These are phyloP conservation scores for Pyronema omphalodes DNA, from an alignment of 495 filamentous ascomycete species.

Conservation along the genomic window DNA sequence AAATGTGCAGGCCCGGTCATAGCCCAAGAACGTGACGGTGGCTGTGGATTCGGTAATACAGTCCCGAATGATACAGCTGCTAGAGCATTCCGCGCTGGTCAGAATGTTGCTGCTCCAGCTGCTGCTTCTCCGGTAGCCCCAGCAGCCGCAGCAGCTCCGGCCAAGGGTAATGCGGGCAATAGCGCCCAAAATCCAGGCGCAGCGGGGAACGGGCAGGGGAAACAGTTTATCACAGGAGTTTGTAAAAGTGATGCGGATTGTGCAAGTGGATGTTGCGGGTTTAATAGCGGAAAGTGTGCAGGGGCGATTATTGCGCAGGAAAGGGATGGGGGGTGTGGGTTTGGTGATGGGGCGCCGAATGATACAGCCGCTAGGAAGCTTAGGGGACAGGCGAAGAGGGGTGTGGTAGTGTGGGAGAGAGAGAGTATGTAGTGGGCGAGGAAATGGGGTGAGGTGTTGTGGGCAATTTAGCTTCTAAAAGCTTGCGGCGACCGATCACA, in stretches of 20 bases:
- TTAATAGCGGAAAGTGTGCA: conserved; percentile 12
- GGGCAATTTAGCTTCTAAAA: too few relatives aligned
- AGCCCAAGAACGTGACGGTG: conserved; percentile 26
- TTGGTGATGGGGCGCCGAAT: conserved; percentile 24
- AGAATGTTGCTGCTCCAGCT: too few relatives aligned
- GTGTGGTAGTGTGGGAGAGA: not conserved
- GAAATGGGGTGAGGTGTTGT: too few relatives aligned
- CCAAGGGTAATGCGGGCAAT: not conserved
- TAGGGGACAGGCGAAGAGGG: not conserved
- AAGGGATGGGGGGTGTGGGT: conserved; percentile 26
- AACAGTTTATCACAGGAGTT: conserved; percentile 2
- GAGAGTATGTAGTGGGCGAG: not conserved
- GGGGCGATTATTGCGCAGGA: conserved; percentile 25
- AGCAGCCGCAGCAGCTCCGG: too few relatives aligned
- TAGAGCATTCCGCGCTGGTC: not conserved
- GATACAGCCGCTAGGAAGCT: conserved; percentile 18
- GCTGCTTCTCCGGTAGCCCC: too few relatives aligned
- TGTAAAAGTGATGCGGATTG: not conserved
- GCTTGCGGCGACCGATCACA: too few relatives aligned
- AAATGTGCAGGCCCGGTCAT: conserved; percentile 22
- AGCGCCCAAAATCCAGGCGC: not conserved
- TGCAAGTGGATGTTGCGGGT: conserved; percentile 1
- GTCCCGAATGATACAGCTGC: conserved; percentile 22
- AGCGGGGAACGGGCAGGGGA: not conserved
- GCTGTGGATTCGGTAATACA: conserved; percentile 25